phyloP scores from a whole-genome alignment of 2,329 filamentous ascomycete species.

The Chaetomium sp. region DNA sequence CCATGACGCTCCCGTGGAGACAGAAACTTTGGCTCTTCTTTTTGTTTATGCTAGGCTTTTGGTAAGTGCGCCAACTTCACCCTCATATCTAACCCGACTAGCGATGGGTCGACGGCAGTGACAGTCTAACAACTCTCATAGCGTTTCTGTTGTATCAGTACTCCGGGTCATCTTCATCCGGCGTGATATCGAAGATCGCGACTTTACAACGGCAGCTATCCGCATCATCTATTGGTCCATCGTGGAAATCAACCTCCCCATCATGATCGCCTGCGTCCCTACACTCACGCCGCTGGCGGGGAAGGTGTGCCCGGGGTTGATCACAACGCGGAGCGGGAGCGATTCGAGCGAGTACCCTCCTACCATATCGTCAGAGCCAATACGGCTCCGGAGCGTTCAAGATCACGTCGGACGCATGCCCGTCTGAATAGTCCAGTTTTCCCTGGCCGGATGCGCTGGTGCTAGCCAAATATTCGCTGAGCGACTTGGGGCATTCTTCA shows the following conservation, averaged over 20 bases:
- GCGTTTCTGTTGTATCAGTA: conserved; percentile 24
- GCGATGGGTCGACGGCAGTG: not conserved
- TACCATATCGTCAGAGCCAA: conserved; percentile 1
- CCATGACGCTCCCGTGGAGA: conserved; percentile 20
- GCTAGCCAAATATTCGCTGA: not conserved
- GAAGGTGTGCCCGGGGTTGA: not conserved
- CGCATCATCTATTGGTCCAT: conserved; percentile 14
- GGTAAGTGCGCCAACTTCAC: conserved; percentile 13
- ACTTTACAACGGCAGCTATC: not conserved
- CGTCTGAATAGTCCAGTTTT: not conserved
- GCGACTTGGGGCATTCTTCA: not conserved
- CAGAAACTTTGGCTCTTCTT: conserved; percentile 27
- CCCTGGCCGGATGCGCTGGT: not conserved
- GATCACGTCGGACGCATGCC: not conserved
- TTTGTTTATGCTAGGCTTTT: conserved; percentile 25
- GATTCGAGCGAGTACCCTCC: not conserved
- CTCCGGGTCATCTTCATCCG: conserved; percentile 20
- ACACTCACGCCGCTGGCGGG: conserved; percentile 16
- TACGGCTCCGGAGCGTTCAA: not conserved
- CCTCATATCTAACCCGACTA: not conserved
- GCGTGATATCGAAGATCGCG: not conserved
- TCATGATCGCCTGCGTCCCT: conserved; percentile 18
- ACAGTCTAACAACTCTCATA: not conserved
- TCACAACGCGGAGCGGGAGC: not conserved
- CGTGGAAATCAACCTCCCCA: conserved; percentile 23